phyloP scores from a whole-genome alignment of 345 rosid species.

The Hibiscus mutabilis region DNA sequence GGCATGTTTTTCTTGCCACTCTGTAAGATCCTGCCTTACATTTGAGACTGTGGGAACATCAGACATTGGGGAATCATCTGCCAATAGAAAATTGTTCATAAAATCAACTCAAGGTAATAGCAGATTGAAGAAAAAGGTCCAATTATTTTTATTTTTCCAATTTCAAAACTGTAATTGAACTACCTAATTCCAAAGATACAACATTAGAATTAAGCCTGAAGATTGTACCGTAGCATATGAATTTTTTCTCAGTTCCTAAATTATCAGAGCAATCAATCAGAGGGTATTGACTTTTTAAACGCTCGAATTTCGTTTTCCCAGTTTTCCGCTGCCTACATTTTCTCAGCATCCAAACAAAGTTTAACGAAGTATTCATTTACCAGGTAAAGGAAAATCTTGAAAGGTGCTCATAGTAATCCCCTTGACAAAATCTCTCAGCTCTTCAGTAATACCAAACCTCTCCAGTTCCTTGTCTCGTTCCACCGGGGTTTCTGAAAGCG shows the following conservation, averaged over 20 bases:
- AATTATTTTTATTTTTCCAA: background rate
- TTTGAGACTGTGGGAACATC: constrained; percentile 46
- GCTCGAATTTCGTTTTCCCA: background rate
- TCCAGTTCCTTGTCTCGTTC: constrained; percentile 31
- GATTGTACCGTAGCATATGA: background rate
- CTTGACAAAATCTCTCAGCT: constrained; percentile 49
- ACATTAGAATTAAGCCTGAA: background rate
- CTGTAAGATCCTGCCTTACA: constrained; percentile 53
- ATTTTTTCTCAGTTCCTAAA: background rate
- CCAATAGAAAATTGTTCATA: constrained; percentile 9
- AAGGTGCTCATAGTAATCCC: constrained; percentile 46
- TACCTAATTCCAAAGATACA: background rate
- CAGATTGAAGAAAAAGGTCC: background rate
- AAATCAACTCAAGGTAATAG: background rate
- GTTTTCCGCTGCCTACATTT: background rate
- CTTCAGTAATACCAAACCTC: constrained; percentile 46
- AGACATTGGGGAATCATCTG: constrained; percentile 48
- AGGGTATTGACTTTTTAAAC: background rate
- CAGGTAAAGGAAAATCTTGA: constrained; percentile 49
- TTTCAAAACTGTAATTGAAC: background rate
- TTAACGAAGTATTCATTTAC: constrained; percentile 14
- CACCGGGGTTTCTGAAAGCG: constrained; percentile 4
- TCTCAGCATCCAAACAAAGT: constrained; percentile 9
- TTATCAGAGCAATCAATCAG: constrained; percentile 11
- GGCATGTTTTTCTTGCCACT: constrained; percentile 58